Conservation (phyloP, 1,139 yeast genomes). For the Taiozyma sp. region DNA sequence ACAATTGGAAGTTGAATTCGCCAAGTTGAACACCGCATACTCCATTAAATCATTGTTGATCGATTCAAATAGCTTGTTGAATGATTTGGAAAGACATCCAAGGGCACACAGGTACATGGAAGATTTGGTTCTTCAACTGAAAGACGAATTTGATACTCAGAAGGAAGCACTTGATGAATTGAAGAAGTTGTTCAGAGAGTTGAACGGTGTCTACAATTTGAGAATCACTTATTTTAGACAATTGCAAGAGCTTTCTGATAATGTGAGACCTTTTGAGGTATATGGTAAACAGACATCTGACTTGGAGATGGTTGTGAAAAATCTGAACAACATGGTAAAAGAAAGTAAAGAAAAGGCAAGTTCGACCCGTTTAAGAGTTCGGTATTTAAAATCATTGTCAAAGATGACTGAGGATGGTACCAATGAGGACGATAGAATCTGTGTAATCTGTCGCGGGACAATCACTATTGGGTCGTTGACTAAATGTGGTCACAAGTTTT, state of each 20-base stretch:
- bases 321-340: conserved; percentile 13
- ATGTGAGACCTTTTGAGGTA: conserved; percentile 22
- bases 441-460: conserved; percentile 72
- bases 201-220: conserved; percentile 69
- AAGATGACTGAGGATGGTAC: conserved; percentile 17
- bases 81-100: background rate
- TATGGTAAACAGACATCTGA: conserved; percentile 7
- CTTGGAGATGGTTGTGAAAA: background rate
- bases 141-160: conserved; percentile 37
- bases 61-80: conserved; percentile 7
- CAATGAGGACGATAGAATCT: conserved; percentile 38
- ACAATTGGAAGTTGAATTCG: conserved; percentile 30
- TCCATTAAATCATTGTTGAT: conserved; percentile 16
- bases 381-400: conserved; percentile 55
- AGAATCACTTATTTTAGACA: conserved; percentile 80
- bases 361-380: conserved; percentile 46
- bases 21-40: background rate
- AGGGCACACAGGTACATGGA: conserved; percentile 1
- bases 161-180: conserved; percentile 35
- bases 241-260: conserved; percentile 81
- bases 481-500: conserved; percentile 87
- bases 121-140: conserved; percentile 26
- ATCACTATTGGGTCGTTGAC: conserved; percentile 76
- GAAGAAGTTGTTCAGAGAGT: conserved; percentile 45
- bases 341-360: conserved; percentile 27